Conservation (phyloP, 768 basidiomycete species). For the Boletus vermiculosoides region DNA sequence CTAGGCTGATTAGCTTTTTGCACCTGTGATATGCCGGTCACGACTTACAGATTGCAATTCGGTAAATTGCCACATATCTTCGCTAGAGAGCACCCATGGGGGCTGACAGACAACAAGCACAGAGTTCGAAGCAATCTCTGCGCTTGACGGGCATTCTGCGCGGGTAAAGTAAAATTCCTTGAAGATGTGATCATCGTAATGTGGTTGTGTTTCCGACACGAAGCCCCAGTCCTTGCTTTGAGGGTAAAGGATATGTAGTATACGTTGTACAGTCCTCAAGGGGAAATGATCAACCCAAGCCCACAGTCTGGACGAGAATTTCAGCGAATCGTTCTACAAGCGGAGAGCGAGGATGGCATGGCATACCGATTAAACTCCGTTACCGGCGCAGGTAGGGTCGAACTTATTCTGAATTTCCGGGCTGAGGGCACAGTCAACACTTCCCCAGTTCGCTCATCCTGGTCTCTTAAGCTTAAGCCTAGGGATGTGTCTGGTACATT, state of each 20-base stretch:
- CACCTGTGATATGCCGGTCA: background rate
- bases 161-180: conserved; percentile 47
- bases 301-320: conserved; percentile 22
- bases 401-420: conserved; percentile 27
- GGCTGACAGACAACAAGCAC: conserved; percentile 59
- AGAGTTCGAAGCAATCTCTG: conserved; percentile 32
- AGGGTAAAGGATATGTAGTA: conserved; percentile 46
- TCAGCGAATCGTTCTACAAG: background rate
- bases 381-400: conserved; percentile 29
- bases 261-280: conserved; percentile 34
- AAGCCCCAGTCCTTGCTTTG: conserved; percentile 45
- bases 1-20: conserved; percentile 14
- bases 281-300: conserved; percentile 36
- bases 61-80: conserved; percentile 54
- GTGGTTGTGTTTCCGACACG: conserved; percentile 31
- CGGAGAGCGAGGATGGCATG: background rate
- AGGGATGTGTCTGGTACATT: conserved; percentile 32
- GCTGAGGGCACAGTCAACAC: conserved; percentile 33
- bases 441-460: conserved; percentile 30
- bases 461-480: conserved; percentile 22
- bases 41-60: conserved; percentile 34
- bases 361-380: conserved; percentile 33
- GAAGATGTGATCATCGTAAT: conserved; percentile 42
- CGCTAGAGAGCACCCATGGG: conserved; percentile 55
- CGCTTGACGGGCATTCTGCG: conserved; percentile 16